phyloP scores from a whole-genome alignment of 495 filamentous ascomycete species.

The Hypomontagnella submonticulosa region DNA sequence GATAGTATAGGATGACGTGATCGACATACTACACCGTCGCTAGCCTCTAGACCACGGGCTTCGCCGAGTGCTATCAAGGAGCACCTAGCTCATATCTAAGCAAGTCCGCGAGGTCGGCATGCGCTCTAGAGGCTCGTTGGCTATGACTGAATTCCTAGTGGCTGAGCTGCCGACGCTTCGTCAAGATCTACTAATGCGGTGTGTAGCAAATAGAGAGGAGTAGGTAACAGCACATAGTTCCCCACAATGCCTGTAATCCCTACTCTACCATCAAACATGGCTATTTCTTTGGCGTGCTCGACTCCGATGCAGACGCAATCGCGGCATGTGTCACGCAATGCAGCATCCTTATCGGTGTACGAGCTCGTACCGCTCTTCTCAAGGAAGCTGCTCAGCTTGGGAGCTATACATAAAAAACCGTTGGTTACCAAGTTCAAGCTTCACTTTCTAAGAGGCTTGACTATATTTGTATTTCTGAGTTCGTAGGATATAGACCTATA shows the following conservation, averaged over 20 bases:
- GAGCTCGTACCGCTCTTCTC: constrained; percentile 5
- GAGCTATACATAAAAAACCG: constrained; percentile 19
- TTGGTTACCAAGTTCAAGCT: background rate
- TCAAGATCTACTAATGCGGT: background rate
- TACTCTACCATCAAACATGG: constrained; percentile 19
- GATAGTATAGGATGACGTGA: constrained; percentile 37
- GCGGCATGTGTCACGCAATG: constrained; percentile 40
- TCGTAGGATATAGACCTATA: background rate
- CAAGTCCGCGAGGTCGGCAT: background rate
- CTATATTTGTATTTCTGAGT: background rate
- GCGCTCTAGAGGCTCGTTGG: background rate
- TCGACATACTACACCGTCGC: constrained; percentile 6
- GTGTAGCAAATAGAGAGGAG: constrained; percentile 14
- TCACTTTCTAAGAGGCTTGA: background rate
- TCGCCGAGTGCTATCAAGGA: background rate
- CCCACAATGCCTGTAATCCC: constrained; percentile 24
- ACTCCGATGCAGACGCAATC: constrained; percentile 15
- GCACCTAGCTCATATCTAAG: background rate
- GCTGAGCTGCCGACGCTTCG: constrained; percentile 7
- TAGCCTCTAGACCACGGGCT: constrained; percentile 7
- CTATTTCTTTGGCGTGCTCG: constrained; percentile 29
- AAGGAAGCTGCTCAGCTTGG: background rate
- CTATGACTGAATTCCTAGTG: background rate
- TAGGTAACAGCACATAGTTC: constrained; percentile 13
- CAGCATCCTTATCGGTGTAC: constrained; percentile 31